Evolutionary conservation across 441 rosid species (phyloP).

Genomic region (Geranium incanum): DNA sequence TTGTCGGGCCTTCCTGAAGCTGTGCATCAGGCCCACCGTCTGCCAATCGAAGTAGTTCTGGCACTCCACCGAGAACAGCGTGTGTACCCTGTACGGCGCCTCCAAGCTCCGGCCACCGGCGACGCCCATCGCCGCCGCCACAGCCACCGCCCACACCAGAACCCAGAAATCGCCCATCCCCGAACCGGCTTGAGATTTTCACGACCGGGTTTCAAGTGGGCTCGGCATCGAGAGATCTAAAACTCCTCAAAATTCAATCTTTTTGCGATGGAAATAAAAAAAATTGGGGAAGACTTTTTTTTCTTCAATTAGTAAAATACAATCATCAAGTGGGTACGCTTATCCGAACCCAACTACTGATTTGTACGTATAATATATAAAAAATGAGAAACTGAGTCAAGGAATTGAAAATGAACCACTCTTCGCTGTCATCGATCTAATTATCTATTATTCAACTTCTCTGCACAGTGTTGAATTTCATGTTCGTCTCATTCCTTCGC

Average conservation of each 20-base stretch:
- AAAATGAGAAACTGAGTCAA: neutral
- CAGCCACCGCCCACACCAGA: conserved; percentile 24
- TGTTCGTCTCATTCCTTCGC: neutral
- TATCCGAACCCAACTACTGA: neutral
- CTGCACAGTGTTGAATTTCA: too few species aligned
- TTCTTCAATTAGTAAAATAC: neutral
- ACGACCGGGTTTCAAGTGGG: conserved; percentile 33
- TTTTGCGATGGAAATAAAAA: neutral
- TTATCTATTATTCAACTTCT: neutral
- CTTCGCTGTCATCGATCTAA: neutral
- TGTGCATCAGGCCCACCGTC: conserved; percentile 86
- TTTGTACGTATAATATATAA: neutral
- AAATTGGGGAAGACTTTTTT: neutral
- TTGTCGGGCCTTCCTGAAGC: conserved; percentile 78
- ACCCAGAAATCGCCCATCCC: conserved; percentile 34
- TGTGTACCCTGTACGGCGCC: conserved; percentile 80
- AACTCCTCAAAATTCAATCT: conserved; percentile 15
- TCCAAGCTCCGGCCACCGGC: conserved; percentile 19
- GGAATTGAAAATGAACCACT: neutral
- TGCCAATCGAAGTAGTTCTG: conserved; percentile 97
- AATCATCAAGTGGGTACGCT: neutral
- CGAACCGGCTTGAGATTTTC: conserved; percentile 19
- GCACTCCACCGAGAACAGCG: conserved; percentile 94
- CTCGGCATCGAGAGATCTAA: conserved; percentile 31
- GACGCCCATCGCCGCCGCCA: conserved; percentile 27